phyloP scores from a whole-genome alignment of 768 basidiomycete species.

The Mycena albidolilacea region DNA sequence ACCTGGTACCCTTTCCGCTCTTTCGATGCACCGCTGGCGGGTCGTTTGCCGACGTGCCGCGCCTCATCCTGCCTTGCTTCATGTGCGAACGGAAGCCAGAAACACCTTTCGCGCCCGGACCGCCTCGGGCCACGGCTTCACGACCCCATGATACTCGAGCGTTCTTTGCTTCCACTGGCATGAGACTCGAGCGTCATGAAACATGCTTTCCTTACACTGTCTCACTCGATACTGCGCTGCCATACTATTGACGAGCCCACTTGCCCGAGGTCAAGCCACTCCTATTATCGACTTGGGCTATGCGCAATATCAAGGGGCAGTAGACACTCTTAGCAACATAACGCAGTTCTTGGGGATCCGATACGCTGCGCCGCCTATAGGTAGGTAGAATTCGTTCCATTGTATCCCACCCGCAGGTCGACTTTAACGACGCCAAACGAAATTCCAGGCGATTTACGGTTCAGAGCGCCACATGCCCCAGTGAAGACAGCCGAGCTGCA shows the following conservation, averaged over 20 bases:
- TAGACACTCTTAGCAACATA: conserved; percentile 40
- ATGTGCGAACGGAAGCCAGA: too few relatives aligned
- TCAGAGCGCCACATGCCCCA: conserved; percentile 51
- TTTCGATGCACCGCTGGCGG: too few relatives aligned
- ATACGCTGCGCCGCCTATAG: conserved; percentile 57
- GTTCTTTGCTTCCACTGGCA: too few relatives aligned
- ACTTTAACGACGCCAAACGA: conserved; percentile 38
- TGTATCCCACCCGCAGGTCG: too few relatives aligned
- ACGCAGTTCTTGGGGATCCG: conserved; percentile 47
- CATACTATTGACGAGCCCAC: background rate
- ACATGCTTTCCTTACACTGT: background rate
- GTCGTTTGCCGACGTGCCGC: too few relatives aligned
- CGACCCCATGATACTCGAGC: too few relatives aligned
- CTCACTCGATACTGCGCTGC: background rate
- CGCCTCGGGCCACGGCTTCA: too few relatives aligned
- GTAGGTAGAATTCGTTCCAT: background rate
- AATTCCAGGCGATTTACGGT: conserved; percentile 54
- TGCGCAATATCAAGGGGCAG: conserved; percentile 50
- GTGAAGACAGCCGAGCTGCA: conserved; percentile 47
- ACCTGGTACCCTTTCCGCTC: too few relatives aligned
- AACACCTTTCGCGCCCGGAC: too few relatives aligned
- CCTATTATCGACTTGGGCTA: conserved; percentile 59
- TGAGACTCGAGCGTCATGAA: background rate
- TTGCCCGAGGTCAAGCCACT: conserved; percentile 4
- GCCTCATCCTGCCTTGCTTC: background rate